phyloP scores from a whole-genome alignment of 2,329 filamentous ascomycete genomes.

The Colletotrichum sp. region DNA sequence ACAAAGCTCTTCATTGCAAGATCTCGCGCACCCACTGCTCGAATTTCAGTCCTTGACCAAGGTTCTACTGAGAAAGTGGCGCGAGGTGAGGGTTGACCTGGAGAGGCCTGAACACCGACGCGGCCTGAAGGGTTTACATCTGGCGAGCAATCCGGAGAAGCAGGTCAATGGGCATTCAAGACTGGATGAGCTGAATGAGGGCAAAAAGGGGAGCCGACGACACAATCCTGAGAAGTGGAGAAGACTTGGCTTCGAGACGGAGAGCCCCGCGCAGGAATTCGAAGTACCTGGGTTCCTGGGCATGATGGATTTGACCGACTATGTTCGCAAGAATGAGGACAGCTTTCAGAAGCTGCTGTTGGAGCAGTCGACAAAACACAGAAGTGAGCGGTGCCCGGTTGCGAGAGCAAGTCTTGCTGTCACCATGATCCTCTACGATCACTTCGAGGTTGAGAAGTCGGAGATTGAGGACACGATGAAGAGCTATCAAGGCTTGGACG shows the following conservation, averaged over 20 bases:
- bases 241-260: conserved; percentile 87
- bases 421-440: conserved; percentile 88
- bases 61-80: conserved; percentile 85
- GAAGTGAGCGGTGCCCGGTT: conserved; percentile 81
- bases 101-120: conserved; percentile 88
- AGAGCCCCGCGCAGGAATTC: conserved; percentile 87
- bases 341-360: conserved; percentile 89
- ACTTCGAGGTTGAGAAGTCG: conserved; percentile 90
- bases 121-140: conserved; percentile 83
- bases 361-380: conserved; percentile 80
- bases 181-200: conserved; percentile 38
- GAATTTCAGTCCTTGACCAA: conserved; percentile 96
- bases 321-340: conserved; percentile 89
- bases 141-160: conserved; percentile 78
- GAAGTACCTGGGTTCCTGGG: conserved; percentile 86
- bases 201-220: conserved; percentile 67
- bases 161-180: conserved; percentile 42
- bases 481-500: conserved; percentile 76
- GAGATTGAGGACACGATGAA: conserved; percentile 79
- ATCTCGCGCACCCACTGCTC: conserved; percentile 85
- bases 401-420: conserved; percentile 86
- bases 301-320: conserved; percentile 97
- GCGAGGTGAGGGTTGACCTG: conserved; percentile 81
- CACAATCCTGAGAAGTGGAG: conserved; percentile 94
- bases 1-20: conserved; percentile 91